These are phyloP conservation scores for Datisca glomerata DNA, from an alignment of 306 rosid genomes.

Conservation along the genomic window DNA sequence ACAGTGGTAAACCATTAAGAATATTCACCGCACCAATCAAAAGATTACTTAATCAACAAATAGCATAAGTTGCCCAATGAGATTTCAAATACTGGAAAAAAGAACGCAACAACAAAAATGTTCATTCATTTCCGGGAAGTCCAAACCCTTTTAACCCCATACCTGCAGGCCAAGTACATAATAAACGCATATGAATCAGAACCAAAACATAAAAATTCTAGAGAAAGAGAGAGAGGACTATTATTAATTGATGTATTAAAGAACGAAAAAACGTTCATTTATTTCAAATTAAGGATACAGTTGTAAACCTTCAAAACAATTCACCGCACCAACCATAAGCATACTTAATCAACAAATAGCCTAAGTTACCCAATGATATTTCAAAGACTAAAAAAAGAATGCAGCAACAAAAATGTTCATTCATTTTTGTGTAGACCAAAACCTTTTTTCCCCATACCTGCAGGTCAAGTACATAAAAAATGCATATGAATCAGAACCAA, in stretches of 20 bases:
- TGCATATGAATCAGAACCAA: too few relatives aligned
- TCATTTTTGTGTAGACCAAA: too few relatives aligned
- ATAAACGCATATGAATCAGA: conserved; percentile 1
- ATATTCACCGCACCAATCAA: conserved; percentile 3
- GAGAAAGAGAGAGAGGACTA: background rate
- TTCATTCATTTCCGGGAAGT: conserved; percentile 59
- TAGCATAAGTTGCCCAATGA: background rate
- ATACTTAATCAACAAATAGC: background rate
- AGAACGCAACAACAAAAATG: conserved; percentile 1
- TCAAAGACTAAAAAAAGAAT: too few relatives aligned
- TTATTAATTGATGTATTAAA: background rate
- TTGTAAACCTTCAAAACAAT: too few relatives aligned
- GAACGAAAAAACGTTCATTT: background rate
- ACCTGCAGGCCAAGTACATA: conserved; percentile 33
- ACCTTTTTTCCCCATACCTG: too few relatives aligned
- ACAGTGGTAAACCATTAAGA: conserved; percentile 8
- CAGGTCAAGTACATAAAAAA: too few relatives aligned
- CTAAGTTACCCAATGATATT: too few relatives aligned
- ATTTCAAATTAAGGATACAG: too few relatives aligned
- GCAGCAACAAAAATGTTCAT: too few relatives aligned
- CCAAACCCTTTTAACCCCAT: conserved; percentile 43
- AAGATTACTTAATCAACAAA: background rate
- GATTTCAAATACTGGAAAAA: too few relatives aligned
- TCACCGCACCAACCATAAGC: background rate
- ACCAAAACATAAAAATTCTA: too few relatives aligned